A percentile compares a stretch with the other conserved stretches of the same genome.
phyloP scores from a whole-genome alignment of 2,329 filamentous ascomycete genomes.

The Aspergillus fischeri region DNA sequence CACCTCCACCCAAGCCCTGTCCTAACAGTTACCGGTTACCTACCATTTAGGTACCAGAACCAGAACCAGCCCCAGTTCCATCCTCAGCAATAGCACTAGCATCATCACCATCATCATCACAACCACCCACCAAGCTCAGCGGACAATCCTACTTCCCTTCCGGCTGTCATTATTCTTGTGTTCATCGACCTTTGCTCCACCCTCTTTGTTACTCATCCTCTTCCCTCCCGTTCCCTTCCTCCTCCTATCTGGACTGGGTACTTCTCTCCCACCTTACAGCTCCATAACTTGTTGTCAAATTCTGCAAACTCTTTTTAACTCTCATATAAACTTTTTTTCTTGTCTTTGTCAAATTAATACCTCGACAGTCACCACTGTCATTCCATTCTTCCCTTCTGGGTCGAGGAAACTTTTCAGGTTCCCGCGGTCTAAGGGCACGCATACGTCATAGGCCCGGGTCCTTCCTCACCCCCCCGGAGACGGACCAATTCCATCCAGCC shows the following conservation, averaged over 20 bases:
- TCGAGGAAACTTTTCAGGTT: constrained; percentile 4
- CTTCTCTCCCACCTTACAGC: not conserved
- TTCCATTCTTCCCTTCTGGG: not conserved
- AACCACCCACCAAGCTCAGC: constrained; percentile 4
- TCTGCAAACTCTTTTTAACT: not conserved
- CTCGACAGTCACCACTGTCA: too few relatives aligned
- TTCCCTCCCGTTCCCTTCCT: constrained; percentile 2
- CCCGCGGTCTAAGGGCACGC: constrained; percentile 19
- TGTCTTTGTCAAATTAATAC: not conserved
- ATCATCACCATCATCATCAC: not conserved
- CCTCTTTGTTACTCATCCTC: not conserved
- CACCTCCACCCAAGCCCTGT: not conserved
- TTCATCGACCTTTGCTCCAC: not conserved
- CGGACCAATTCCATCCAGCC: constrained; percentile 18
- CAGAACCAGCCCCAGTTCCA: too few relatives aligned
- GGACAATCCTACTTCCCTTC: constrained; percentile 24
- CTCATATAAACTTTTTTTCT: not conserved
- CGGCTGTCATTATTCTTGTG: constrained; percentile 1
- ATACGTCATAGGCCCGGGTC: constrained; percentile 30
- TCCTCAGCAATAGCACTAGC: not conserved
- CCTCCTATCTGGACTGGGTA: not conserved
- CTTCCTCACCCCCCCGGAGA: constrained; percentile 17
- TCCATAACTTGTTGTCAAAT: not conserved
- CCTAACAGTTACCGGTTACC: not conserved
- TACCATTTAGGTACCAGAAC: too few relatives aligned